Conservation (phyloP, 495 filamentous ascomycete species). For the Glutinoglossum americanum region DNA sequence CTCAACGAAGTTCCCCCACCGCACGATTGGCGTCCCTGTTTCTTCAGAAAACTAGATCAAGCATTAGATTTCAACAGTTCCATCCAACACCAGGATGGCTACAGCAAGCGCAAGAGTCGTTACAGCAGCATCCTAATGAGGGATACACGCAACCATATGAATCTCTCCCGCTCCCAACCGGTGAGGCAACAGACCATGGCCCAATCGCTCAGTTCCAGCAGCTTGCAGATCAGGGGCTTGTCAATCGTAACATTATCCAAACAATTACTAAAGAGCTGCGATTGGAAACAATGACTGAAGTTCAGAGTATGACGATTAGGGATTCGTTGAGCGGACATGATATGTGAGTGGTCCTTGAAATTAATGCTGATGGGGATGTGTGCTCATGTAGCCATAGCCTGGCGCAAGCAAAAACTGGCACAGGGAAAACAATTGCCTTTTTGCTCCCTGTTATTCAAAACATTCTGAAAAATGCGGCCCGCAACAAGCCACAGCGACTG, state of each 20-base stretch:
- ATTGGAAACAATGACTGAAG: constrained; percentile 73
- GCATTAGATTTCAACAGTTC: background rate
- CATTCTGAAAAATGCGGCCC: constrained; percentile 40
- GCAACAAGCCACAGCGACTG: too few species aligned
- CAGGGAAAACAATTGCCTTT: constrained; percentile 25
- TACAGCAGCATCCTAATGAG: background rate
- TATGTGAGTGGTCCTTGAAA: constrained; percentile 34
- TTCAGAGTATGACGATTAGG: constrained; percentile 69
- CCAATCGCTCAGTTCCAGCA: constrained; percentile 32
- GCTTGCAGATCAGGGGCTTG: constrained; percentile 34
- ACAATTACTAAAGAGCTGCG: constrained; percentile 54
- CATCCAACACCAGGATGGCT: background rate
- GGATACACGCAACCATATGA: background rate
- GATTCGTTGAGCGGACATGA: constrained; percentile 57
- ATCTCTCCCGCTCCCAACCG: background rate
- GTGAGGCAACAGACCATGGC: background rate
- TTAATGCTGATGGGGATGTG: background rate
- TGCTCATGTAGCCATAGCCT: constrained; percentile 9
- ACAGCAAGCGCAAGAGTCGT: background rate
- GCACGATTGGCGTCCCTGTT: background rate
- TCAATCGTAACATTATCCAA: constrained; percentile 40
- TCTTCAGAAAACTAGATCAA: background rate
- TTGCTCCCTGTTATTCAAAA: constrained; percentile 19
- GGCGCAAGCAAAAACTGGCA: constrained; percentile 25
- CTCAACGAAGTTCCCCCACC: background rate